Conservation (phyloP, 2,329 filamentous ascomycete genomes). For the Diaporthe sp. region DNA sequence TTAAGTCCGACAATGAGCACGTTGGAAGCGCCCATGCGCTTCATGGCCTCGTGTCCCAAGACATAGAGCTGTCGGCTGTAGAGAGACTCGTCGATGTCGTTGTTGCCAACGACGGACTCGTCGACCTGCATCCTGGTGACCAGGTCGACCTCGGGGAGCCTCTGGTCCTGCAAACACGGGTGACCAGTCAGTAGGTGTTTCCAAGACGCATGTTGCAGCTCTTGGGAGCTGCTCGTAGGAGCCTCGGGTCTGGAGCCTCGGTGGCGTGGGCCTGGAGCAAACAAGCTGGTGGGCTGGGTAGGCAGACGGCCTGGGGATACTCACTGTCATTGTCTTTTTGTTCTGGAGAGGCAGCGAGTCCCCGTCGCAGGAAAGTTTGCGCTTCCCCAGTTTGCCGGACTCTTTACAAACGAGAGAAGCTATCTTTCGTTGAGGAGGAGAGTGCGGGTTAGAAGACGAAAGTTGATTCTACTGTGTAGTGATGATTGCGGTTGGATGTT, state of each 20-base stretch:
- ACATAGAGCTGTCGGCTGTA: slow-evolving; percentile 82
- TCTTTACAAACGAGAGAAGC: slow-evolving; percentile 20
- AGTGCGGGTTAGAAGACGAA: not conserved
- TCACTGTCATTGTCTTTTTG: slow-evolving; percentile 72
- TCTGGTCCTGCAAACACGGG: slow-evolving; percentile 57
- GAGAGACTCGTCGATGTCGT: slow-evolving; percentile 79
- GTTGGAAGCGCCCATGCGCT: slow-evolving; percentile 97
- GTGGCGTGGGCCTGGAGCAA: not conserved
- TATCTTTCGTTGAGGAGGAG: slow-evolving; percentile 30
- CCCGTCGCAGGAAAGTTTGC: slow-evolving; percentile 71
- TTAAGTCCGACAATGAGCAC: slow-evolving; percentile 92
- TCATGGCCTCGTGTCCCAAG: slow-evolving; percentile 88
- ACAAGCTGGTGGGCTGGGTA: not conserved
- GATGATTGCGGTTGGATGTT: not conserved
- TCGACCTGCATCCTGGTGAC: slow-evolving; percentile 76
- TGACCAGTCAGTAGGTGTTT: slow-evolving; percentile 38
- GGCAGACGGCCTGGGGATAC: slow-evolving; percentile 46
- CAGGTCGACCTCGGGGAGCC: slow-evolving; percentile 71
- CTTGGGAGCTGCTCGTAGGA: not conserved
- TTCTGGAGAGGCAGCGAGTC: slow-evolving; percentile 67
- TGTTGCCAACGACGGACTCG: slow-evolving; percentile 65
- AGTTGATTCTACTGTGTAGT: slow-evolving; percentile 20
- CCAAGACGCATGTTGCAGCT: not conserved
- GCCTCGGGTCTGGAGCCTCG: not conserved
- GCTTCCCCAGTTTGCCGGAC: slow-evolving; percentile 73